Evolutionary conservation across 257 asterid genomes (phyloP), one percentile per base, ranked within the genome.

Genomic region (Ligustrum vulgare): DNA sequence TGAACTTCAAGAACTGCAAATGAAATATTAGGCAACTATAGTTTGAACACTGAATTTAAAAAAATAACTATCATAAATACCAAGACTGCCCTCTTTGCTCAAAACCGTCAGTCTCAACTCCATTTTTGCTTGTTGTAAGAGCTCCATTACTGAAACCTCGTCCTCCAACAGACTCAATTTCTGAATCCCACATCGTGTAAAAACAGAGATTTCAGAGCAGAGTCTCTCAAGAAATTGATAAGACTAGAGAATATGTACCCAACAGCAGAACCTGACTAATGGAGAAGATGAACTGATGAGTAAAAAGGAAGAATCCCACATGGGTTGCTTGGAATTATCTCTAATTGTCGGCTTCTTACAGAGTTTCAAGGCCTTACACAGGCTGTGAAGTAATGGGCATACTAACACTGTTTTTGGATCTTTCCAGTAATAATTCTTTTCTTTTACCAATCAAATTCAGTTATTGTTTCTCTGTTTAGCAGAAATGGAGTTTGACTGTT

Each of bases 31-130:
- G 12, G 54, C n/a, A 11, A 45, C 13, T 45, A 45, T 13, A 45
- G 56, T 45, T 15, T 4, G 56, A 45, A 45, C 56, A 45, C n/a
- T 45, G 20, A 45, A 45, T 45, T 45, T 45, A 4, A 16, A 45
- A 45, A 45, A 45, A 1, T 45, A 15, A 45, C 56, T 0, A 45
- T 15, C 20, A 4, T 45, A 15, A 7, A 56, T 82, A 94, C 98
- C 98, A 94, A 64, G 98, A 94, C 6, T 85, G 91, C 72, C 98
- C 98, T 86, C 88, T 84, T 80, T 84, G 97, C 84, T 92, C 98
- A 74, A 94, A 94, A 10, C 95, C 91, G 76, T 92, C 98, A 34
- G 94, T 89, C 83, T 86, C 65, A 32, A 92, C 82, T 0, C 97
- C 89, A 6, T 89, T 86, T 47, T 84, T 89, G 82, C 68, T 84